Base-by-base conservation (phyloP, 2,329 filamentous ascomycete genomes). In the Colletotrichum australisinense region DNA sequence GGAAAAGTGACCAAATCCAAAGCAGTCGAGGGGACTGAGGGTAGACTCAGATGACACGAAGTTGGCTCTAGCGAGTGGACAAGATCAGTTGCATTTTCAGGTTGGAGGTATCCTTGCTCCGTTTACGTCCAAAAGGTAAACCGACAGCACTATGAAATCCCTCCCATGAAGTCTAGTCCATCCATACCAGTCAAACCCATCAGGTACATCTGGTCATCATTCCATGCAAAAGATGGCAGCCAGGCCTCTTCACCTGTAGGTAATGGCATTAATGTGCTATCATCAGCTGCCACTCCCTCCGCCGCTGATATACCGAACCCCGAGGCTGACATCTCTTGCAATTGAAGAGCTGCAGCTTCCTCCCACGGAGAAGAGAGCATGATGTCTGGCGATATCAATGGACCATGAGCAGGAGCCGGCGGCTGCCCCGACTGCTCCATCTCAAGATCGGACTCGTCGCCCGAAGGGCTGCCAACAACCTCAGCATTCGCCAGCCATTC, bases 111-210 rank as follows among this genome's bases (percentile, higher is more conserved):
- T 9, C 19, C 19, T 5, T 49, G 42, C 19, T 8, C 42, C 4
- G 3, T 9, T 4, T 1, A 8, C 9, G 16, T 49, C 19, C 19
- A n/a, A 22, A 9, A 4, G 19, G 3, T 22, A 1, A 8, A n/a
- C 19, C 19, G 19, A 49, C 19, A 22, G 42, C 19, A n/a, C 42
- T 49, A 49, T 22, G 42, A 49, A n/a, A 68, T 49, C 2, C 38
- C 69, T 14, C 65, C 75, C 1, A 75, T 76, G 67, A 79, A 79
- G 56, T 79, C 75, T 5, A 79, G 49, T 0, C 78, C 73, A 38
- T 77, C 77, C 26, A 78, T 67, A 1, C 77, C 77, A 6, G 77
- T 78, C 7, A 79, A 26, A 0, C 77, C 77, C 72, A 79, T 78
- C 11, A 78, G 11, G 30, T 78, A 76, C n/a, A 67, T 76, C 57